These are phyloP conservation scores for Hyphopichia homilentoma DNA, from an alignment of 805 yeast species.

Conservation along the genomic window DNA sequence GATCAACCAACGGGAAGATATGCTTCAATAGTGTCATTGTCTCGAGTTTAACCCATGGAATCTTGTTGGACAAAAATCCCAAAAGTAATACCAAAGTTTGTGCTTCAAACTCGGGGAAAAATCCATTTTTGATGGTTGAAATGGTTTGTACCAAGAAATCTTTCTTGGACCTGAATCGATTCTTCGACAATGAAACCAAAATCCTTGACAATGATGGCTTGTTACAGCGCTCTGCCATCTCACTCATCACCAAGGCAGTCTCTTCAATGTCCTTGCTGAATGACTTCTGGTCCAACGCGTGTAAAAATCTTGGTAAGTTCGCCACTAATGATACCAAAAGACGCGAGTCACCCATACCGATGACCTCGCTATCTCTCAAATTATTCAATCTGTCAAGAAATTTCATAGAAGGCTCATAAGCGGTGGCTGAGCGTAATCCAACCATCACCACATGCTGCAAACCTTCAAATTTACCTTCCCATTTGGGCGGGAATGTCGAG, in stretches of 20 bases:
- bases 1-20: conserved; percentile 72
- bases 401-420: conserved; percentile 73
- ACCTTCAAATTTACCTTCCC: conserved; percentile 95
- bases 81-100: conserved; percentile 70
- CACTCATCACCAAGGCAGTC: conserved; percentile 43
- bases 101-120: conserved; percentile 73
- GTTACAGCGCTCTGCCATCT: conserved; percentile 55
- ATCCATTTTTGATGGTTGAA: conserved; percentile 59
- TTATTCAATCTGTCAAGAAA: conserved; percentile 69
- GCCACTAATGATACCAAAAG: conserved; percentile 69
- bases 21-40: conserved; percentile 72
- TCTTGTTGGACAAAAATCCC: conserved; percentile 75
- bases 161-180: conserved; percentile 81
- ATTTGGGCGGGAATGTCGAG: conserved; percentile 85
- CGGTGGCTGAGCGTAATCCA: conserved; percentile 78
- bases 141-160: conserved; percentile 85
- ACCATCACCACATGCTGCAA: conserved; percentile 72
- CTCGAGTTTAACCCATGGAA: conserved; percentile 76
- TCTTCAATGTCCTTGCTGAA: conserved; percentile 47
- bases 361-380: conserved; percentile 67
- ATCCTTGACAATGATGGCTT: conserved; percentile 65
- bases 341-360: conserved; percentile 69
- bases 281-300: conserved; percentile 60
- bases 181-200: conserved; percentile 69
- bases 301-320: conserved; percentile 79